Percentiles rank a stretch among this genome's conserved stretches.
phyloP scores from a whole-genome alignment of 208 protist species.

The Crithidia thermophila region DNA sequence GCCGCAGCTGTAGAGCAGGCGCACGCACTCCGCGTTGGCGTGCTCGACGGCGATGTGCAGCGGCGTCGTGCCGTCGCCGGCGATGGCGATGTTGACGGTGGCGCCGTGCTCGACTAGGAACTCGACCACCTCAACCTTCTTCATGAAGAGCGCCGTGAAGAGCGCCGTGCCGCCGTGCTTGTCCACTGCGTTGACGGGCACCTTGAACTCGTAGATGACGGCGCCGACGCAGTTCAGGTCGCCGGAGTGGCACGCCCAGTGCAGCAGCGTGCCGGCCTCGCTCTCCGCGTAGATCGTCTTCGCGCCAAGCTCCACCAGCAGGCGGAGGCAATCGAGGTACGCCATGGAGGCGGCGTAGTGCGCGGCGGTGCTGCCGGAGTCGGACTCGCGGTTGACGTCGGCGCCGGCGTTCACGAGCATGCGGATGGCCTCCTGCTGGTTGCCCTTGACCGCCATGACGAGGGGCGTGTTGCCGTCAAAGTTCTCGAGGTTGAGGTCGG shows the following conservation, averaged over 20 bases:
- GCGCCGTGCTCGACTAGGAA: conserved; percentile 91
- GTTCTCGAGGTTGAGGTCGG: conserved; percentile 70
- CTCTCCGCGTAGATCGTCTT: conserved; percentile 44
- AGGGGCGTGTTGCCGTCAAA: conserved; percentile 88
- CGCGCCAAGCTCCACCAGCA: conserved; percentile 68
- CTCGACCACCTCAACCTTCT: conserved; percentile 69
- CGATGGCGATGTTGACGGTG: conserved; percentile 53
- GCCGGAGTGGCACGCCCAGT: conserved; percentile 88
- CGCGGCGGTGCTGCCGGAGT: conserved; percentile 63
- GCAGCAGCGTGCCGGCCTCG: conserved; percentile 80
- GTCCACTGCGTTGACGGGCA: conserved; percentile 75
- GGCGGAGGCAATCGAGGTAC: conserved; percentile 63
- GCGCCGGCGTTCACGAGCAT: conserved; percentile 66
- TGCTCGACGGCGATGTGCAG: conserved; percentile 89
- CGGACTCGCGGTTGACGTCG: conserved; percentile 64
- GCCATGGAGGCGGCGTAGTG: conserved; percentile 87
- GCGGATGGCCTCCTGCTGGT: conserved; percentile 61
- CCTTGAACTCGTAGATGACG: conserved; percentile 80
- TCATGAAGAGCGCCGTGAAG: conserved; percentile 87
- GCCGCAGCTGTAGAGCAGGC: conserved; percentile 67
- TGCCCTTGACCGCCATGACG: conserved; percentile 82
- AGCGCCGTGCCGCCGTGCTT: conserved; percentile 84
- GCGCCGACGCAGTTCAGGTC: conserved; percentile 72
- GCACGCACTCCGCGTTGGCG: conserved; percentile 68
- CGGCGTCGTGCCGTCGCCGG: conserved; percentile 75